Base-by-base conservation (phyloP, 352 stramenopile species). In the Globisporangium middletonii region DNA sequence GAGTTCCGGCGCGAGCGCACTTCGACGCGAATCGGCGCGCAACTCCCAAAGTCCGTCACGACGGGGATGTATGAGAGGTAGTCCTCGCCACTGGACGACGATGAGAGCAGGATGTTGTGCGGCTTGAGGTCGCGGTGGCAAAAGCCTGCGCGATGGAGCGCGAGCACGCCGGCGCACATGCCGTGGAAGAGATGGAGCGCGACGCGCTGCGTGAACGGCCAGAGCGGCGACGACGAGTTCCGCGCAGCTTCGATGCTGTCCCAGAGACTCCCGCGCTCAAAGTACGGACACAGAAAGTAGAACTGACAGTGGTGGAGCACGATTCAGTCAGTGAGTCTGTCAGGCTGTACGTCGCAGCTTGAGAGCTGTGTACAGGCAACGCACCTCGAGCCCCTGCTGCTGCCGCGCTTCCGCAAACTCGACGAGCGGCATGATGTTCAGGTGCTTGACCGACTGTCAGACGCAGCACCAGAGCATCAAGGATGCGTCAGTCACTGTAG, bases 71-170 rank as follows among this genome's bases (percentile, higher is more conserved):
- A 89, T 13, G 81, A 69, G n/a, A 92, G 63, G 6, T 81, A 82
- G 51, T 89, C 77, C 50, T 86, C 78, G 47, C 72, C 78, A 57
- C 63, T 71, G 0, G 77, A 77, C 26, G 74, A 80, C 28, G 78
- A 88, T 28, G 76, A 85, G 13, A 96, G 60, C 54, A 96, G 56
- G 1, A 96, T 67, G 43, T 94, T 94, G 57, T 95, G 85, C 13
- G 83, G 83, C 65, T 92, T 94, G 33, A 96, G 73, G 56, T 94
- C 85, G 18, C 85, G 75, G 55, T 96, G 87, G 50, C 82, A 92
- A 56, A 91, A 95, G 2, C 85, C 87, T 0, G 73, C 82, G 11
- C 75, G 77, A 42, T 96, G 87, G 15, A 96, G 33, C 13, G 86
- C 80, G 18, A 86, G 61, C 16, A 95, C 69, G 4, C 85, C 87